These are phyloP conservation scores for Cordyceps cateniannulata DNA, from an alignment of 2,329 filamentous ascomycete species.

Conservation along the genomic window DNA sequence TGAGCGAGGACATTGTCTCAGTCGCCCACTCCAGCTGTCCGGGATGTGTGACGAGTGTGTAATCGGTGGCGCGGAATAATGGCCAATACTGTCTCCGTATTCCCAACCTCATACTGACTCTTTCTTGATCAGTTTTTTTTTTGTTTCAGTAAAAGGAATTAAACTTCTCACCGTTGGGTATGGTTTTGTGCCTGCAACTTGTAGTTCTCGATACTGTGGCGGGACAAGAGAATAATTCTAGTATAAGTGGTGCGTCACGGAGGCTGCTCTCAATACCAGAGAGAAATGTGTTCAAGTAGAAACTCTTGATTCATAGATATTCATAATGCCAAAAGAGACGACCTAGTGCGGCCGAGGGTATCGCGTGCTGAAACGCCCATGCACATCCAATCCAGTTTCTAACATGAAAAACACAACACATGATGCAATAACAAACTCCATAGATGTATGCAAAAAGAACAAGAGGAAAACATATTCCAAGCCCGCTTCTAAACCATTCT, in stretches of 20 bases:
- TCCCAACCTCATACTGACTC: not conserved
- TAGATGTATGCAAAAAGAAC: conserved; percentile 1
- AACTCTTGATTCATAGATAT: not conserved
- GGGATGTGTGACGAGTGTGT: not conserved
- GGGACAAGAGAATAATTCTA: not conserved
- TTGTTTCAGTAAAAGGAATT: too few relatives aligned
- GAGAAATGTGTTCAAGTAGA: not conserved
- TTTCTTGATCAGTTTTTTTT: too few relatives aligned
- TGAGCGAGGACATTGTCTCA: not conserved
- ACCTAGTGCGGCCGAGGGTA: conserved; percentile 17
- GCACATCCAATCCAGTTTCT: not conserved
- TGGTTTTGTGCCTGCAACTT: too few relatives aligned
- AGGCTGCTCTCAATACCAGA: not conserved
- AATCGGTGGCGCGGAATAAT: not conserved
- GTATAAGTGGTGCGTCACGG: too few relatives aligned
- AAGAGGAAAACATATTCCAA: not conserved
- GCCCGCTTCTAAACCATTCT: not conserved
- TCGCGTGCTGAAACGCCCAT: conserved; percentile 13
- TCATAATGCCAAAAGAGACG: conserved; percentile 11
- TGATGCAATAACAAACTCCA: not conserved
- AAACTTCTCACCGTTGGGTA: too few relatives aligned
- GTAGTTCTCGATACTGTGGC: too few relatives aligned
- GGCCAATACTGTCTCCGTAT: not conserved
- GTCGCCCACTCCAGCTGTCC: not conserved
- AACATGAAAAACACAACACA: not conserved